Evolutionary conservation across 2,329 filamentous ascomycete genomes (phyloP), one percentile per base, ranked within the genome.

Genomic region (Madurella fahalii): DNA sequence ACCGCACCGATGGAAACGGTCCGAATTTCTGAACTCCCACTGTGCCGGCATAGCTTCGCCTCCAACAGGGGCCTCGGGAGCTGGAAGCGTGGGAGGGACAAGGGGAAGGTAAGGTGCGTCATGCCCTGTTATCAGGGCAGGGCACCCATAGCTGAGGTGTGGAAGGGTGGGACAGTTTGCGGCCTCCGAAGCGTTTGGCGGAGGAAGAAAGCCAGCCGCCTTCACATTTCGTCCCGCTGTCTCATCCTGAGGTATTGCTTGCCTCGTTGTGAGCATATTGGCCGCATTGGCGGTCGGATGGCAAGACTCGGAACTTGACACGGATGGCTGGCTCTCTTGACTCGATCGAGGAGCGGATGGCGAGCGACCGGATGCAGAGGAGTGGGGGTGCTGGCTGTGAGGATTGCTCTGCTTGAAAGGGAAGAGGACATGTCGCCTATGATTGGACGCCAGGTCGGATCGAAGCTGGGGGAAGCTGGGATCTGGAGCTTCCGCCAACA

Each of bases 271-370:
- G 31, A 15, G 34, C 15, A 16, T 31, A 15, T 20, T 25, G 34
- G 37, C 31, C 16, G 44, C 42, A 44, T 47, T 52, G 47, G 46
- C 41, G 16, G 30, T 50, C 31, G 41, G 18, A 50, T 30, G 46
- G 31, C 39, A 15, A 48, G 32, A 18, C 40, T 40, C 44, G 40
- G 20, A 20, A 54, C 55, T 55, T 55, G 58, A 56, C 56, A 54
- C 49, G 49, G 53, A 55, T 53, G 39, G 53, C 42, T 56, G 52
- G 50, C 30, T 16, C 31, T 51, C 59, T 56, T 62, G 62, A 64
- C 62, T 64, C 62, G 53, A 55, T 57, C 34, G 48, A 61, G 51
- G 34, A 50, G 54, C 56, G 58, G 61, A 56, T 25, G 53, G 53
- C 48, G 44, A 49, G 51, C 31, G 17, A 54, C 43, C 50, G 53